These are phyloP conservation scores for Fusarium praegraminearum DNA, from an alignment of 2,329 filamentous ascomycete species.

Conservation along the genomic window DNA sequence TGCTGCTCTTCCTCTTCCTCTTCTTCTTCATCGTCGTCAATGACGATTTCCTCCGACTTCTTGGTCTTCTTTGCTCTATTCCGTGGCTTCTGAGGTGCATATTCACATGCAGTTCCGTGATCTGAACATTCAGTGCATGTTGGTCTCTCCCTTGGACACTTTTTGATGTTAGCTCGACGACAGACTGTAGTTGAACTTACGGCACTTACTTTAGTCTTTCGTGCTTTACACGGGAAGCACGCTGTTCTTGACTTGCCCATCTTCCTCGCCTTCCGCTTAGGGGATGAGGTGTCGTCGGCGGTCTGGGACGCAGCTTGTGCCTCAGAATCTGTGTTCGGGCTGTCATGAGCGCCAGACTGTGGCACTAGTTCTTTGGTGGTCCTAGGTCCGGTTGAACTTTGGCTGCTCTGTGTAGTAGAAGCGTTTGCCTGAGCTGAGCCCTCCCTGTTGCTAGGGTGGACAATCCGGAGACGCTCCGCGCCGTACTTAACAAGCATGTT, in stretches of 20 bases:
- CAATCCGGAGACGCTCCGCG: constrained; percentile 67
- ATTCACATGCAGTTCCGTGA: constrained; percentile 53
- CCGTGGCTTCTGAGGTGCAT: constrained; percentile 51
- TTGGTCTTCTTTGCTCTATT: constrained; percentile 40
- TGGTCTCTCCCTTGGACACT: constrained; percentile 59
- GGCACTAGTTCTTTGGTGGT: constrained; percentile 51
- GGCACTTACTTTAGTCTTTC: constrained; percentile 55
- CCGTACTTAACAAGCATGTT: constrained; percentile 69
- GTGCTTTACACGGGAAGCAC: constrained; percentile 54
- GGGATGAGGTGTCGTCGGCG: constrained; percentile 5
- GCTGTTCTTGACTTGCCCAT: constrained; percentile 51
- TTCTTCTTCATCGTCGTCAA: constrained; percentile 31
- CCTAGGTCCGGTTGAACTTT: constrained; percentile 44
- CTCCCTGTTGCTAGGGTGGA: constrained; percentile 62
- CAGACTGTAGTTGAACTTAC: background rate
- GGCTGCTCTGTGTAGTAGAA: constrained; percentile 43
- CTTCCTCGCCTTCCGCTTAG: constrained; percentile 35
- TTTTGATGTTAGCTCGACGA: background rate
- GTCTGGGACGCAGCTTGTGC: constrained; percentile 2
- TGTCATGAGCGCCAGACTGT: constrained; percentile 36
- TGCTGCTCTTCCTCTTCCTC: constrained; percentile 24
- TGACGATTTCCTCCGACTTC: constrained; percentile 22
- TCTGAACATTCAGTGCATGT: constrained; percentile 55
- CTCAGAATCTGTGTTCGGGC: constrained; percentile 25
- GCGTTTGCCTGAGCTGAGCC: constrained; percentile 47